Evolutionary conservation across 192 early-diverging fungal species (phyloP), one percentile per base, ranked within the genome.

Genomic region (Coemansia sp.): DNA sequence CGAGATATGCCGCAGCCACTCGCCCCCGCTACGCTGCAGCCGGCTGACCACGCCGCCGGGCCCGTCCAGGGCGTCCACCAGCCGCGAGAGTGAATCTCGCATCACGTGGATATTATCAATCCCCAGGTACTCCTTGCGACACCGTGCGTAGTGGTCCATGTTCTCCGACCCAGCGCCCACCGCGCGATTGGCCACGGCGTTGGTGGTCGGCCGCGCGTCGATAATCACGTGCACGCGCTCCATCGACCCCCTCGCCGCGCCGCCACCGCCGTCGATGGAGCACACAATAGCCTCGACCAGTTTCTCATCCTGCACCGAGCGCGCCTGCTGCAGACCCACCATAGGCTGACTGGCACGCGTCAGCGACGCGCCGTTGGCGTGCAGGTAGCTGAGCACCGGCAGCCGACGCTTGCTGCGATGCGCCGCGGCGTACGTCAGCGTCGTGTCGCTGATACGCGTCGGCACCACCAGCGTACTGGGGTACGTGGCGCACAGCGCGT

Each of bases 41-140:
- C 71, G 62, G 43, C 82, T 84, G 4, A 87, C 74, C 18, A 80
- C 76, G 12, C 71, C 44, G n/a, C 52, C 52, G 5, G 42, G 53
- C 4, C 14, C 23, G 19, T 39, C 39, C 55, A 81, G 46, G 9
- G 74, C 67, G 7, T 93, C 93, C 18, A 89, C 83, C 43, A 99
- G 67, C 55, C 85, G 88, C 53, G 81, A 83, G 64, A 94, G 80
- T 55, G 89, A 90, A 48, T 95, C 95, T 34, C 96, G 76, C 84
- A 99, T 94, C 9, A 97, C 94, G 67, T 99, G 96, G 62, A 99
- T 99, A 69, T 99, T 99, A 53, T 95, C 95, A 53, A 99, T 97
- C 3, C 93, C 94, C 67, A 92, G 80, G 62, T 91, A 94, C 49
- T 81, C 82, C 46, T 95, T 87, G 69, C 91, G 87, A 54, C 91